phyloP scores from a whole-genome alignment of 2,329 filamentous ascomycete genomes.

The Sporothrix curviconia region DNA sequence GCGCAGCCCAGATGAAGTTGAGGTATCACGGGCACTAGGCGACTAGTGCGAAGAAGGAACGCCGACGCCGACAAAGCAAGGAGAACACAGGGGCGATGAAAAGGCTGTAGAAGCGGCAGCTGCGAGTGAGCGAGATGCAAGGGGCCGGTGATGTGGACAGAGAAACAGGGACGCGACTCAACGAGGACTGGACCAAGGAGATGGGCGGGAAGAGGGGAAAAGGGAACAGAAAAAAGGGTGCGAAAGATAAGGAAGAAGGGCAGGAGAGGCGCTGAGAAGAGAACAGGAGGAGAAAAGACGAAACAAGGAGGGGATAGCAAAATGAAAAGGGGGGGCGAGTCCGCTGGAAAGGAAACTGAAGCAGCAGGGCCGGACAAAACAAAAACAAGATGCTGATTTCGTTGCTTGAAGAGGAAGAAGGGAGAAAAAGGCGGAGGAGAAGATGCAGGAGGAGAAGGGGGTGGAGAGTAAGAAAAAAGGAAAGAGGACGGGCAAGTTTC shows the following conservation, averaged over 20 bases:
- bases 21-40: conserved; percentile 12
- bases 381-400: conserved; percentile 17
- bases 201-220: not conserved
- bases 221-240: not conserved
- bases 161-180: not conserved
- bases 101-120: not conserved
- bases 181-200: not conserved
- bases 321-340: conserved; percentile 23
- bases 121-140: not conserved
- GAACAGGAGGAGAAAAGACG: conserved; percentile 9
- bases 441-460: conserved; percentile 12
- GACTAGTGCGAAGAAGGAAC: conserved; percentile 11
- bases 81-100: conserved; percentile 11
- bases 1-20: not conserved
- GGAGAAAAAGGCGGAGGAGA: not conserved
- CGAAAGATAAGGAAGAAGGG: conserved; percentile 2
- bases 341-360: conserved; percentile 17
- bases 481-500: conserved; percentile 2
- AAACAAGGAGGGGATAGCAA: conserved; percentile 15
- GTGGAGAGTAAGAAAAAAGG: conserved; percentile 1
- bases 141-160: not conserved
- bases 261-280: not conserved
- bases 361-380: conserved; percentile 13
- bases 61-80: conserved; percentile 15
- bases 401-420: conserved; percentile 15